Evolutionary conservation across 2,329 filamentous ascomycete genomes (phyloP), one percentile per base, ranked within the genome.

Genomic region (Fusarium napiforme): DNA sequence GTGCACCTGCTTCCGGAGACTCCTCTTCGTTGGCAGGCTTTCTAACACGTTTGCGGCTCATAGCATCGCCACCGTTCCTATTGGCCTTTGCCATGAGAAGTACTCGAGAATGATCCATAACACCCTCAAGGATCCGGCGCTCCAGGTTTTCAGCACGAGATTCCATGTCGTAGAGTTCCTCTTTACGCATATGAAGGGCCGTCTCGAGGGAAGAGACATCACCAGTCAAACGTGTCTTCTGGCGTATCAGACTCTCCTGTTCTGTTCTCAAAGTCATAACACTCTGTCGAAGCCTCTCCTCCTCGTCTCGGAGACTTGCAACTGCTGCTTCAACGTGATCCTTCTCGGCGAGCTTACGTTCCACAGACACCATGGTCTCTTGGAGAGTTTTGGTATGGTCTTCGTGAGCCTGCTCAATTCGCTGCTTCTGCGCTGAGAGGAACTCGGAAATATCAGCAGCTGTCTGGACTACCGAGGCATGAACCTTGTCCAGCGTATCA

Each of bases 81-180:
- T 81, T 84, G 7, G 88, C 84, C 84, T 93, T 92, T 74, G 90
- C 86, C 85, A 96, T 93, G 65, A 98, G 89, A n/a, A 98, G 87
- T 32, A 96, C 91, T 11, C 96, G 93, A 26, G 96, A 98, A 81
- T 98, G 96, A 77, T 98, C 95, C 84, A 99, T 97, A 71, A 98
- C 94, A 32, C 96, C 95, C 74, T 98, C 96, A 37, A 99, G 85
- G 75, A 99, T 97, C 32, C 96, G 92, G 59, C 95, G 93, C 84
- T 99, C 96, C 30, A 99, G 87, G 7, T 91, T 90, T 81, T 98
- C 95, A 6, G 96, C 96, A 71, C 96, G 93, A 16, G 89, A 86
- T 81, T 98, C 96, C 93, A 99, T 98, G 32, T 93, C 88, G 50
- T 94, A 91, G 67, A 99, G 90, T 83, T 98, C 96, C 75, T 98